Conservation (phyloP, 495 filamentous ascomycete genomes). For the Neurospora tetraspora region DNA sequence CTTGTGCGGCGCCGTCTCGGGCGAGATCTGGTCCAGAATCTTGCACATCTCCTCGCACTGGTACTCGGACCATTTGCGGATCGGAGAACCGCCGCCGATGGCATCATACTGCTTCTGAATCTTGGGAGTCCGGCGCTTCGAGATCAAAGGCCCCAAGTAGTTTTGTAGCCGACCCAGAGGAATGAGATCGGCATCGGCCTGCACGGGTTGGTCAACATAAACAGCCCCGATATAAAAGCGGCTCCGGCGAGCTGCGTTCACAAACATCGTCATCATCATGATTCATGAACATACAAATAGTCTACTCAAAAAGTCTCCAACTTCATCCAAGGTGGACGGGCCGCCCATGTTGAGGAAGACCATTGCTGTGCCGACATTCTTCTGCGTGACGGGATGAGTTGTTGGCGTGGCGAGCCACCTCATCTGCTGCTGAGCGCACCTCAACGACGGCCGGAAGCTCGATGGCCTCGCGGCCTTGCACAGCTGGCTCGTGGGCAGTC, state of each 20-base stretch:
- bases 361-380: slow-evolving; percentile 67
- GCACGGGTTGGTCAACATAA: slow-evolving; percentile 7
- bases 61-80: slow-evolving; percentile 94
- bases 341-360: slow-evolving; percentile 99
- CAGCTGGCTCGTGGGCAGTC: slow-evolving; percentile 33
- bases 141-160: slow-evolving; percentile 83
- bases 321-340: slow-evolving; percentile 78
- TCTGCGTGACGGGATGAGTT: slow-evolving; percentile 61
- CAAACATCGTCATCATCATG: background rate
- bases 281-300: slow-evolving; percentile 60
- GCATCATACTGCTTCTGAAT: slow-evolving; percentile 91
- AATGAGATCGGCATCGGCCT: slow-evolving; percentile 92
- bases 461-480: slow-evolving; percentile 27
- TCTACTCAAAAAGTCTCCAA: slow-evolving; percentile 83
- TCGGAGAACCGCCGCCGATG: slow-evolving; percentile 94
- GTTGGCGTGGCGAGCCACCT: slow-evolving; percentile 55
- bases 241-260: background rate
- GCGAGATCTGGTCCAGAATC: slow-evolving; percentile 77
- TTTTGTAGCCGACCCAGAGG: slow-evolving; percentile 88
- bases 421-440: slow-evolving; percentile 23
- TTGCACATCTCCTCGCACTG: slow-evolving; percentile 94
- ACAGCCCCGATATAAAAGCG: background rate
- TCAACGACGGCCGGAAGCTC: slow-evolving; percentile 14
- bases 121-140: slow-evolving; percentile 79
- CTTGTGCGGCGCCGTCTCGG: slow-evolving; percentile 91